Conservation (phyloP, 768 basidiomycete genomes). For the Leccinum variicolor region DNA sequence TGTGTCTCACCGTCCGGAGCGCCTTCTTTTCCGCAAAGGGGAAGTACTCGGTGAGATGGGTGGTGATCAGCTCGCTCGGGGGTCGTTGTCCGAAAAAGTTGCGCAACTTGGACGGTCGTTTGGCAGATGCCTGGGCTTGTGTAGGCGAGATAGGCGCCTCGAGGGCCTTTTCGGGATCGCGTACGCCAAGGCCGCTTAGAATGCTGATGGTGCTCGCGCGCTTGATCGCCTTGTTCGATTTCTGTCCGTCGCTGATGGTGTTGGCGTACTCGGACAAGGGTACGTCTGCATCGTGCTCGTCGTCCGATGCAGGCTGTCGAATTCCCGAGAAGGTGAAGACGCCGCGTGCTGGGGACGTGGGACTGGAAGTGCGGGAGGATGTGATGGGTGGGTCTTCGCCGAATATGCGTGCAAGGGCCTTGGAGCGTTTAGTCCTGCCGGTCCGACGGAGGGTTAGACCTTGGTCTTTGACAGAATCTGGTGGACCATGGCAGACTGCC, state of each 20-base stretch:
- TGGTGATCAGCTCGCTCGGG: conserved; percentile 95
- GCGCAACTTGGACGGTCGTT: conserved; percentile 70
- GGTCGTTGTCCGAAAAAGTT: conserved; percentile 99
- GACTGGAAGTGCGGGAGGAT: conserved; percentile 29
- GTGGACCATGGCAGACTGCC: conserved; percentile 77
- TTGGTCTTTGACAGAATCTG: conserved; percentile 74
- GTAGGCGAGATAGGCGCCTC: conserved; percentile 56
- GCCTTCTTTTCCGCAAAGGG: conserved; percentile 91
- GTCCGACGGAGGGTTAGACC: conserved; percentile 72
- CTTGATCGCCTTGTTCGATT: conserved; percentile 41
- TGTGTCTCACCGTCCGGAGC: conserved; percentile 84
- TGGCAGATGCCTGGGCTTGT: conserved; percentile 23
- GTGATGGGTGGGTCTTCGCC: conserved; percentile 40
- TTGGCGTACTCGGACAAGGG: conserved; percentile 31
- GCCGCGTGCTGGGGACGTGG: conserved; percentile 31
- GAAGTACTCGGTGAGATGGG: conserved; percentile 92
- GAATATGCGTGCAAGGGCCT: conserved; percentile 44
- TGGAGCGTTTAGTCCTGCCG: conserved; percentile 37
- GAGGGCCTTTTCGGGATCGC: conserved; percentile 66
- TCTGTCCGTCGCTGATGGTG: conserved; percentile 26
- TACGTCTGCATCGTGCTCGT: conserved; percentile 38
- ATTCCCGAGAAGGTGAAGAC: conserved; percentile 8
- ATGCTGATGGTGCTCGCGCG: conserved; percentile 94
- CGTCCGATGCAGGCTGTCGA: conserved; percentile 23
- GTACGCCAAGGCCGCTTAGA: conserved; percentile 89